These are phyloP conservation scores for Fusarium pseudocircinatum DNA, from an alignment of 2,329 filamentous ascomycete species.

Conservation along the genomic window DNA sequence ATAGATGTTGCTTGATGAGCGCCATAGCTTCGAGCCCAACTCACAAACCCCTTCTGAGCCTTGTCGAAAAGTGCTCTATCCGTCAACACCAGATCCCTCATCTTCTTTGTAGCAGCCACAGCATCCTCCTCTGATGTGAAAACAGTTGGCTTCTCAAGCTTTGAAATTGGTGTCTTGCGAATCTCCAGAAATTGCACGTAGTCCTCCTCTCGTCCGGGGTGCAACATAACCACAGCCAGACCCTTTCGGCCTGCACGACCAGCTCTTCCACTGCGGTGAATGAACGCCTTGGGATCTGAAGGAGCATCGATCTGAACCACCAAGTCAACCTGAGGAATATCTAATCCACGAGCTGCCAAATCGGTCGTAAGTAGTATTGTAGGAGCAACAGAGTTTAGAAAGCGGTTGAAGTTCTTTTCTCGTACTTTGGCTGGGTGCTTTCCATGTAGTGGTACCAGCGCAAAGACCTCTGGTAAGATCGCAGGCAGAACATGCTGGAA, in stretches of 20 bases:
- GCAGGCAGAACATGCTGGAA: constrained; percentile 82
- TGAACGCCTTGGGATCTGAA: constrained; percentile 92
- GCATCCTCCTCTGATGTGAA: constrained; percentile 70
- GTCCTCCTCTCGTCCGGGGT: constrained; percentile 86
- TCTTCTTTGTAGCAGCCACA: constrained; percentile 62
- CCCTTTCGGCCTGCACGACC: constrained; percentile 89
- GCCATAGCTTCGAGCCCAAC: constrained; percentile 90
- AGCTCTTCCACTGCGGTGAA: constrained; percentile 90
- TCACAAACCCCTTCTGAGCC: constrained; percentile 90
- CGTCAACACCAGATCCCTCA: constrained; percentile 65
- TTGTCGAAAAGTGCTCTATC: constrained; percentile 79
- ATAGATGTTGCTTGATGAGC: constrained; percentile 93
- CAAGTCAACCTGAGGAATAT: constrained; percentile 91
- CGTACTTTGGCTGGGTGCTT: constrained; percentile 91
- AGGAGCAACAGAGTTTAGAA: constrained; percentile 77
- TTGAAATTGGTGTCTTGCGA: constrained; percentile 83
- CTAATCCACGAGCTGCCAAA: constrained; percentile 87
- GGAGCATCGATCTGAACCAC: constrained; percentile 87
- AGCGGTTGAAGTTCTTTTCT: constrained; percentile 85
- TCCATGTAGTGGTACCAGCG: constrained; percentile 85
- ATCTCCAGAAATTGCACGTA: constrained; percentile 89
- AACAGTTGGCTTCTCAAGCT: constrained; percentile 67
- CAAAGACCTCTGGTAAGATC: constrained; percentile 74
- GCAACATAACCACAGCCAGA: constrained; percentile 85
- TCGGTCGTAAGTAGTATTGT: constrained; percentile 92